A percentile compares a stretch with the other conserved stretches of the same genome.
Evolutionary conservation across 768 basidiomycete genomes (phyloP).

Genomic region (Agaricus subrufescens): DNA sequence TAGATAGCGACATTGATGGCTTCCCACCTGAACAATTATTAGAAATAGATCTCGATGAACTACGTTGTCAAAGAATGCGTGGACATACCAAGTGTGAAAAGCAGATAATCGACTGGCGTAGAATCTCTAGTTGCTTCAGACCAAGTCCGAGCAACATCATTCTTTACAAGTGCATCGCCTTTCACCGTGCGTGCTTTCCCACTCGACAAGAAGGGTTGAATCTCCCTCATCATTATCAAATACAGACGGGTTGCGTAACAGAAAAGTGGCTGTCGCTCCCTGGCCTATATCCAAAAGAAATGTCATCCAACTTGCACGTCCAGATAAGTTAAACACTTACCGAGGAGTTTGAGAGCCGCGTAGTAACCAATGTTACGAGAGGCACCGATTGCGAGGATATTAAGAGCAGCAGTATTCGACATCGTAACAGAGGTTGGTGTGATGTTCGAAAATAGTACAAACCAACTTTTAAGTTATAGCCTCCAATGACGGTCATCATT

Average conservation of each 20-base stretch:
- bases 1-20: conserved; percentile 38
- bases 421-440: no score
- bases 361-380: conserved; percentile 55
- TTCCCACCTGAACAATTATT: conserved; percentile 36
- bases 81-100: conserved; percentile 52
- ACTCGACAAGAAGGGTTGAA: conserved; percentile 44
- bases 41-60: background rate
- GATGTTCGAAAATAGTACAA: no score
- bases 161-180: conserved; percentile 55
- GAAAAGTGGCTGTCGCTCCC: conserved; percentile 59
- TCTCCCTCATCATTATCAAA: conserved; percentile 49
- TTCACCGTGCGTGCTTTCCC: conserved; percentile 52
- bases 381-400: conserved; percentile 45
- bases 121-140: conserved; percentile 28
- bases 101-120: conserved; percentile 43
- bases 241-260: conserved; percentile 45
- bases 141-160: conserved; percentile 53
- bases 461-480: no score
- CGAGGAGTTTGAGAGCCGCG: conserved; percentile 41
- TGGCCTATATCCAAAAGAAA: conserved; percentile 29
- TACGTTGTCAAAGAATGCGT: no score
- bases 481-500: no score
- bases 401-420: no score
- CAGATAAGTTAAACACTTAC: conserved; percentile 22
- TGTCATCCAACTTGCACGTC: background rate